Evolutionary conservation across 495 filamentous ascomycete genomes (phyloP), one percentile per base, ranked within the genome.

Genomic region (Aspergillus haitiensis): DNA sequence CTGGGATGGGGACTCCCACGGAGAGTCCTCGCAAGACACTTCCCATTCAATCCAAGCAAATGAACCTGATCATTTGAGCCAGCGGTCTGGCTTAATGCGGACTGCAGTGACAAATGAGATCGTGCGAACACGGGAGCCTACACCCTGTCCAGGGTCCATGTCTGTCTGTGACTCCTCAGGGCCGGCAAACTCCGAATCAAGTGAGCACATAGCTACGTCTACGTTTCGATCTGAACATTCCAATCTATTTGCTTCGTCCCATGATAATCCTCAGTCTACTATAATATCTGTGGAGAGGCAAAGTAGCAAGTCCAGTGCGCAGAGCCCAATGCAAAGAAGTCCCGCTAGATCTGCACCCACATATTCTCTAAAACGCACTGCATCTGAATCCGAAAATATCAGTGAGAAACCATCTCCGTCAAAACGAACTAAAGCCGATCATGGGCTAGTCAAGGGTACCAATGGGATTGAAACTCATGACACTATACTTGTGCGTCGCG

Each of bases 141-240:
- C 44, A 6, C 48, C 56, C 7, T 58, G 57, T 18, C 70, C 67
- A 8, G 59, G 59, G 1, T 55, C 64, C 5, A 66, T 62, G 21
- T 50, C 67, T 36, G 61, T 67, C 3, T 60, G 65, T 9, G 62
- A 74, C 52, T 73, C 73, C 7, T 72, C 72, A n/a, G 66, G 44
- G 11, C 64, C 64, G 15, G 60, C 32, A 31, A 56, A 58, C 34
- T 58, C 55, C 12, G 67, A 72, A 8, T 53, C 55, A 6, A 63
- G 63, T 47, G 35, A 47, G 4, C 51, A 36, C 7, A 35, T 59
- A 13, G 56, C 51, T 15, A 18, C 27, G 18, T 59, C 63, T 40
- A 53, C 64, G 6, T 46, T 48, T 8, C 57, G 40, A 11, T 60
- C 61, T 6, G 55, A 68, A 15, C 66, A 58, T 0, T 67, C 63